Percentiles rank a stretch among this genome's conserved stretches.
These are phyloP conservation scores for Salvia miltiorrhiza DNA, from an alignment of 257 asterid species.

Conservation along the genomic window DNA sequence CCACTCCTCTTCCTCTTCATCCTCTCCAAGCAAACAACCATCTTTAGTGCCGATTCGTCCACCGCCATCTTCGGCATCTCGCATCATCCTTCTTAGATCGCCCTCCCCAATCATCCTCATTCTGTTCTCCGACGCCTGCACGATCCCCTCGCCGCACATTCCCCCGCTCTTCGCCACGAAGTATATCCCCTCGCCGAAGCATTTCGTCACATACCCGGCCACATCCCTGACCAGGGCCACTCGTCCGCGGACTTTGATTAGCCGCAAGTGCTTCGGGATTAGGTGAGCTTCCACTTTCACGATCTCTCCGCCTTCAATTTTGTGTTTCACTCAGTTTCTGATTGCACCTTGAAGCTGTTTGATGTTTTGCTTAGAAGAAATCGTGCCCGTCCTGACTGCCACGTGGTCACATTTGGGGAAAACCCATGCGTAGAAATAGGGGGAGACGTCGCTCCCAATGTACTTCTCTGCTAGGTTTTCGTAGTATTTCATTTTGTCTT, in stretches of 20 bases:
- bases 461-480: constrained; percentile 80
- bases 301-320: constrained; percentile 49
- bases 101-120: constrained; percentile 49
- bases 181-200: constrained; percentile 84
- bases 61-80: too few relatives aligned
- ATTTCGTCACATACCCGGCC: constrained; percentile 81
- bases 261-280: constrained; percentile 77
- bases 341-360: constrained; percentile 50
- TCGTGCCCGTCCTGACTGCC: constrained; percentile 79
- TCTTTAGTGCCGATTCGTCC: too few relatives aligned
- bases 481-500: constrained; percentile 67
- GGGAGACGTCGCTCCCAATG: constrained; percentile 74
- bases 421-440: constrained; percentile 90
- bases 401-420: constrained; percentile 91
- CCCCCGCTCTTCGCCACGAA: constrained; percentile 82
- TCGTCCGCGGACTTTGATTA: constrained; percentile 54
- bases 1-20: too few relatives aligned
- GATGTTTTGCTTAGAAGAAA: constrained; percentile 42
- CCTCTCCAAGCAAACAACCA: too few relatives aligned
- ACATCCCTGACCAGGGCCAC: constrained; percentile 82
- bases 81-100: constrained; percentile 73
- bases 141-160: constrained; percentile 75
- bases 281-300: constrained; percentile 85
- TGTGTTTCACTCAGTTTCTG: constrained; percentile 35
- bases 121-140: constrained; percentile 63